Evolutionary conservation across 2,329 filamentous ascomycete genomes (phyloP).

Genomic region (Beauveria pseudobassiana): DNA sequence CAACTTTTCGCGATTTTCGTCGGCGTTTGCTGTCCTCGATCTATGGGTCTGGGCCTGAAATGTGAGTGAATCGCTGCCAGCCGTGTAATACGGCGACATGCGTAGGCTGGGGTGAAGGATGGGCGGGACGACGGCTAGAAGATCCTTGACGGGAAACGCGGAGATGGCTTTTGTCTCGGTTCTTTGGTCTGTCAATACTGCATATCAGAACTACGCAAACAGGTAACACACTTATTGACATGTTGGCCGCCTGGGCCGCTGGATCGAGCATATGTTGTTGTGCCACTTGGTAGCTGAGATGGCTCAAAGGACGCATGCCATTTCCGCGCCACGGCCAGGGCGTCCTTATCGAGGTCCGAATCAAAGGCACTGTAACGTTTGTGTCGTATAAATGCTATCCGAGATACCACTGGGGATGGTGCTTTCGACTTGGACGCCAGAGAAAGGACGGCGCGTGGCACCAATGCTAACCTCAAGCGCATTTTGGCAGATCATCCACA

Average conservation of each 20-base stretch:
- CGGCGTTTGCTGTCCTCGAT: constrained; percentile 42
- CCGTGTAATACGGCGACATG: constrained; percentile 47
- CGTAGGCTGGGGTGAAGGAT: constrained; percentile 39
- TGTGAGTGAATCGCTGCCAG: constrained; percentile 42
- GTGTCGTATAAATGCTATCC: constrained; percentile 5
- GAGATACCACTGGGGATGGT: neutral
- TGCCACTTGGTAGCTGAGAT: constrained; percentile 40
- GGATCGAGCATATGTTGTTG: constrained; percentile 48
- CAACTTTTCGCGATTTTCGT: constrained; percentile 45
- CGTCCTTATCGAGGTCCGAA: constrained; percentile 40
- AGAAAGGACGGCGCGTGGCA: neutral
- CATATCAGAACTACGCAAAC: neutral
- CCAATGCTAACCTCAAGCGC: constrained; percentile 4
- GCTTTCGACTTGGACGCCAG: neutral
- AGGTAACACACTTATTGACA: constrained; percentile 48
- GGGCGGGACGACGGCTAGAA: constrained; percentile 38
- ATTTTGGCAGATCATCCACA: neutral
- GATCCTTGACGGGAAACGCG: constrained; percentile 40
- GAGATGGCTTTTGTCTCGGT: constrained; percentile 55
- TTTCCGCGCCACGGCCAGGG: constrained; percentile 41
- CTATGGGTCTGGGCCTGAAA: constrained; percentile 49
- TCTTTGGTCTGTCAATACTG: constrained; percentile 38
- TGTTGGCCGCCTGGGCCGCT: constrained; percentile 55
- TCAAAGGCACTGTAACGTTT: constrained; percentile 42
- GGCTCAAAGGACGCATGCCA: constrained; percentile 42